These are phyloP conservation scores for Selaginella tamariscina DNA, from an alignment of 75 land plant genomes.

Conservation along the genomic window DNA sequence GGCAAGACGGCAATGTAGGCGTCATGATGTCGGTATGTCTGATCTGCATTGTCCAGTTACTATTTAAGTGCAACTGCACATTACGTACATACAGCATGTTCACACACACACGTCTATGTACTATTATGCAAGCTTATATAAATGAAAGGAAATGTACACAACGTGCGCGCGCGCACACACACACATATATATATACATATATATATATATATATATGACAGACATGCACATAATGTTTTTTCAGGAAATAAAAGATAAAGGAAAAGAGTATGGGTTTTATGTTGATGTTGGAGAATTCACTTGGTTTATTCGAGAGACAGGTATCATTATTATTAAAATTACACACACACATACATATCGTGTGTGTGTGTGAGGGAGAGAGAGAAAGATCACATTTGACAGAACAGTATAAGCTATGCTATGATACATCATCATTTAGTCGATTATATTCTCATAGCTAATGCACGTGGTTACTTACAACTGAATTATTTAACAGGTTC, in stretches of 20 bases:
- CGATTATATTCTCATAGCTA: not conserved
- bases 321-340: slow-evolving; percentile 20
- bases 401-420: not conserved
- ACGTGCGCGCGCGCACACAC: no score
- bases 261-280: slow-evolving; percentile 73
- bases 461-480: no score
- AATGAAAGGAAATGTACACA: no score
- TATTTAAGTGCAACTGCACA: not conserved
- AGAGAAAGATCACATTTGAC: not conserved
- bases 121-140: no score
- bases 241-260: slow-evolving; percentile 89
- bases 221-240: not conserved
- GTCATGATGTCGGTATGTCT: slow-evolving; percentile 72
- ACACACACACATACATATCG: no score
- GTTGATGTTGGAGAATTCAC: slow-evolving; percentile 52
- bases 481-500: slow-evolving; percentile 55
- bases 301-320: slow-evolving; percentile 97
- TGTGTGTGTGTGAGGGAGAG: no score
- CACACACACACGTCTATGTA: no score
- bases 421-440: not conserved
- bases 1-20: slow-evolving; percentile 88
- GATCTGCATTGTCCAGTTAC: not conserved
- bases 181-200: no score
- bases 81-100: no score
- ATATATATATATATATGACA: no score